Base-by-base conservation (phyloP, 805 yeast species). In the Metschnikowia shivogae region DNA sequence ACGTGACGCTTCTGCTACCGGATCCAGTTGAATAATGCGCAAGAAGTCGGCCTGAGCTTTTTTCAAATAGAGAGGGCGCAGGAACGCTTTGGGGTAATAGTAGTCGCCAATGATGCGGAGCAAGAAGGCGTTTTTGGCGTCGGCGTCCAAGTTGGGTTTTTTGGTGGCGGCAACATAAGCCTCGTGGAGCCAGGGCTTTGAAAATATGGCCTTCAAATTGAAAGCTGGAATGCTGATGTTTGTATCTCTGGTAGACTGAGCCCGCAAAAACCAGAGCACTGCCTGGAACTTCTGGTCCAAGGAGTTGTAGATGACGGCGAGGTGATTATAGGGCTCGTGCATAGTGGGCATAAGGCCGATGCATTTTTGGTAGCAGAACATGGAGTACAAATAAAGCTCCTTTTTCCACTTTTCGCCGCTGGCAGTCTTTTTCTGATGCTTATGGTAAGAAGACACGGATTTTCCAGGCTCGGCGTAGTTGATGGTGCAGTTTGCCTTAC, bases 271-370 rank as follows among this genome's bases (percentile, higher is more conserved):
- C 68, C 80, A 78, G 48, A 77, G 72, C 33, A 73, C 67, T 22
- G 81, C 78, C 39, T 65, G 64, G 46, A 66, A 72, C 42, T 71
- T 72, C 48, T 75, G 77, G 44, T 72, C 76, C 39, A 68, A 46
- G n/a, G 60, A 41, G 47, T 70, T 70, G 48, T 55, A 51, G 19
- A 72, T 66, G 57, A 70, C 74, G 3, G 83, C 86, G 39, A 78
- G 70, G 52, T 79, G 82, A 52, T 79, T 79, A 53, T 77, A 77
- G 26, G 80, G 83, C 54, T 83, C 89, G 43, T 86, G 86, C 45
- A 82, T 69, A 0, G 87, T 78, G 1, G 92, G 90, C 24, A 83
- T 60, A 14, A 84, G 62, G 24, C 77, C 56, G 28, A 80, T 74
- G 14, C 88, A 81, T 36, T 70, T 60, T 39, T 76, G 71, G 54